Percentiles rank a stretch among this genome's conserved stretches.
Conservation (phyloP, 805 yeast genomes). For the Gaillardinia entomophila region DNA sequence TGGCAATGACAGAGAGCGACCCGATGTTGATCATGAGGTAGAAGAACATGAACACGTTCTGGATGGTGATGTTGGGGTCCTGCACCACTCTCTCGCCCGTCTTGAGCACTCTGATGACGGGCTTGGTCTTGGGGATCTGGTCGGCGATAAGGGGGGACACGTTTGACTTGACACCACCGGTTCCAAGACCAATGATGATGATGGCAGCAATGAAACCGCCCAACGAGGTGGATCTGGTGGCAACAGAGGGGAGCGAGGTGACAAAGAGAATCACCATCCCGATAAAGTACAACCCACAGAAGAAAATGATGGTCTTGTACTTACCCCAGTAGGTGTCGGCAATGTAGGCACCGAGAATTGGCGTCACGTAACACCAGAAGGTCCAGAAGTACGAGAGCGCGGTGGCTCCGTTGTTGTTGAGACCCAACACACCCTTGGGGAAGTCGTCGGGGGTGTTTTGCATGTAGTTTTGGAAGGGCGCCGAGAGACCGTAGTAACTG, state of each 20-base stretch:
- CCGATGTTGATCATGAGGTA: slow-evolving; percentile 76
- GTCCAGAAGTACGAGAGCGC: slow-evolving; percentile 71
- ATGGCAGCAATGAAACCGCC: slow-evolving; percentile 59
- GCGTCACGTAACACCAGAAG: slow-evolving; percentile 79
- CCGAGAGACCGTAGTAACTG: slow-evolving; percentile 72
- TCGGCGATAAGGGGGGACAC: slow-evolving; percentile 70
- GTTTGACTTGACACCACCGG: slow-evolving; percentile 78
- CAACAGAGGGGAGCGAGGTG: slow-evolving; percentile 62
- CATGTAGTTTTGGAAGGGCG: slow-evolving; percentile 77
- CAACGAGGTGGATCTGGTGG: slow-evolving; percentile 43
- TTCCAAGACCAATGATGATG: slow-evolving; percentile 64
- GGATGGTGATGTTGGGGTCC: slow-evolving; percentile 67
- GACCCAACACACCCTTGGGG: slow-evolving; percentile 51
- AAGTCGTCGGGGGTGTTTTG: slow-evolving; percentile 41
- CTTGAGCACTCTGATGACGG: slow-evolving; percentile 31
- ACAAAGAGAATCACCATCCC: slow-evolving; percentile 63
- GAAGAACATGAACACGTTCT: slow-evolving; percentile 69
- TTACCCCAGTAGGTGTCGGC: slow-evolving; percentile 76
- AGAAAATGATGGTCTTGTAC: slow-evolving; percentile 59
- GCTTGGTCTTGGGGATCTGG: slow-evolving; percentile 34
- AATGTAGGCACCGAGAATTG: slow-evolving; percentile 68
- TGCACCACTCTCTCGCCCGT: slow-evolving; percentile 36
- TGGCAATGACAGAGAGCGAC: slow-evolving; percentile 67
- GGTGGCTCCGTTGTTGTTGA: slow-evolving; percentile 60
- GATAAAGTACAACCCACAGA: slow-evolving; percentile 51